These are phyloP conservation scores for Penicillium digitatum DNA, from an alignment of 2,329 filamentous ascomycete species.

Conservation along the genomic window DNA sequence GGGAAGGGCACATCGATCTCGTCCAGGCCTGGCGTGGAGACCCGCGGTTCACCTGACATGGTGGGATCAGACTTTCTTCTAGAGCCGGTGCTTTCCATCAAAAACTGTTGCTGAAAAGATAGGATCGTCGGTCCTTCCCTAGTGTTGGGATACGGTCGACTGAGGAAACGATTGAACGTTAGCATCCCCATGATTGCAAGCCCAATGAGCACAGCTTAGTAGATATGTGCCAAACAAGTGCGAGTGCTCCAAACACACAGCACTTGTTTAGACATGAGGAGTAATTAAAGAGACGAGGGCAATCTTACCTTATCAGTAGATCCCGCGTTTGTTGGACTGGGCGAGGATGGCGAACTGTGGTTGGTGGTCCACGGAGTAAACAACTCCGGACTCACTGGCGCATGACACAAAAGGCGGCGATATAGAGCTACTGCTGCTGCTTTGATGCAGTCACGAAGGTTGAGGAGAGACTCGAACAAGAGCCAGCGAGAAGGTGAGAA, in stretches of 20 bases:
- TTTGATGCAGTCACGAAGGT: not conserved
- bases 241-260: not conserved
- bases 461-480: not conserved
- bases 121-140: slow-evolving; percentile 37
- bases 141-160: slow-evolving; percentile 33
- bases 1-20: slow-evolving; percentile 28
- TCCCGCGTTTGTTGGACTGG: slow-evolving; percentile 3
- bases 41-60: slow-evolving; percentile 23
- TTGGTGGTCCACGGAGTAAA: slow-evolving; percentile 12
- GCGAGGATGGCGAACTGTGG: slow-evolving; percentile 4
- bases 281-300: not conserved
- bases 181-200: slow-evolving; percentile 35
- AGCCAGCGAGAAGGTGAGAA: slow-evolving; percentile 3
- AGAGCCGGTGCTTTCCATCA: slow-evolving; percentile 30
- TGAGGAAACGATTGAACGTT: slow-evolving; percentile 37
- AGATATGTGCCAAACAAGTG: not conserved
- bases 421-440: not conserved
- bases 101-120: slow-evolving; percentile 37
- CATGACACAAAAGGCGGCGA: slow-evolving; percentile 4
- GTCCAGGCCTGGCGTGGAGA: slow-evolving; percentile 25
- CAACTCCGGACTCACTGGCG: not conserved
- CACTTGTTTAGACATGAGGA: not conserved
- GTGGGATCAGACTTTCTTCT: slow-evolving; percentile 23
- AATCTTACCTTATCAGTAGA: slow-evolving; percentile 9
- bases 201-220: not conserved